These are phyloP conservation scores for Penicillium cosmopolitanum DNA, from an alignment of 495 filamentous ascomycete species.

Conservation along the genomic window DNA sequence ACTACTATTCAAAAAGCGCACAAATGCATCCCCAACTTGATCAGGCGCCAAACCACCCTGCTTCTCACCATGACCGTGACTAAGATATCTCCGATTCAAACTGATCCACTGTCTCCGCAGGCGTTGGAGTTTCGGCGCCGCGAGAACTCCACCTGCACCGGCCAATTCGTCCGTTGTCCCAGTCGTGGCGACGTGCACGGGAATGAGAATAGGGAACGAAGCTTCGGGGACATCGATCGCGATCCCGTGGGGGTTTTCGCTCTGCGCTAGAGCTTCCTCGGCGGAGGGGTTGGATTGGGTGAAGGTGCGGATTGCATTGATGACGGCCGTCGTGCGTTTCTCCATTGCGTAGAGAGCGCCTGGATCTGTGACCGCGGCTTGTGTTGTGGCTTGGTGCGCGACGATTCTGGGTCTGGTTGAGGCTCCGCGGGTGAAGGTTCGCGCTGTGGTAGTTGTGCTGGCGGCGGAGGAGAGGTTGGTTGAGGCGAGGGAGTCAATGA, in stretches of 20 bases:
- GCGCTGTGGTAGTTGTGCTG: conserved; percentile 33
- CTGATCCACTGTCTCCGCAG: conserved; percentile 83
- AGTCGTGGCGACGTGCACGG: conserved; percentile 47
- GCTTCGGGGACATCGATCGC: conserved; percentile 42
- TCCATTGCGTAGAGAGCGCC: conserved; percentile 87
- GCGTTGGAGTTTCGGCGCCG: conserved; percentile 79
- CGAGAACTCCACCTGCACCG: conserved; percentile 55
- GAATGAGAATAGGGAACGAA: conserved; percentile 51
- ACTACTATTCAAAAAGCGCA: conserved; percentile 50
- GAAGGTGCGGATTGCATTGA: conserved; percentile 72
- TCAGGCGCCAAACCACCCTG: conserved; percentile 35
- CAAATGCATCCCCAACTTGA: conserved; percentile 51
- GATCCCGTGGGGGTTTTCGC: conserved; percentile 37
- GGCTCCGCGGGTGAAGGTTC: conserved; percentile 19
- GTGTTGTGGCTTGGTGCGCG: conserved; percentile 81
- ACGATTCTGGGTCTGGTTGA: conserved; percentile 51
- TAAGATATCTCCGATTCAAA: conserved; percentile 62
- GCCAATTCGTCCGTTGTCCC: conserved; percentile 49
- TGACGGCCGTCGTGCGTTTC: conserved; percentile 78
- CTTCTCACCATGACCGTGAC: conserved; percentile 31
- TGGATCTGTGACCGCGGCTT: conserved; percentile 65
- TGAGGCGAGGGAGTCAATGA: conserved; percentile 31
- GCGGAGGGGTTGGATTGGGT: conserved; percentile 44
- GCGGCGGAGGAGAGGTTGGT: conserved; percentile 36
- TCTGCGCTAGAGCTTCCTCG: conserved; percentile 54